Percentiles rank a stretch among this genome's conserved stretches.
phyloP scores from a whole-genome alignment of 176 grass and related monocot species.

The Musa schizocarpa region DNA sequence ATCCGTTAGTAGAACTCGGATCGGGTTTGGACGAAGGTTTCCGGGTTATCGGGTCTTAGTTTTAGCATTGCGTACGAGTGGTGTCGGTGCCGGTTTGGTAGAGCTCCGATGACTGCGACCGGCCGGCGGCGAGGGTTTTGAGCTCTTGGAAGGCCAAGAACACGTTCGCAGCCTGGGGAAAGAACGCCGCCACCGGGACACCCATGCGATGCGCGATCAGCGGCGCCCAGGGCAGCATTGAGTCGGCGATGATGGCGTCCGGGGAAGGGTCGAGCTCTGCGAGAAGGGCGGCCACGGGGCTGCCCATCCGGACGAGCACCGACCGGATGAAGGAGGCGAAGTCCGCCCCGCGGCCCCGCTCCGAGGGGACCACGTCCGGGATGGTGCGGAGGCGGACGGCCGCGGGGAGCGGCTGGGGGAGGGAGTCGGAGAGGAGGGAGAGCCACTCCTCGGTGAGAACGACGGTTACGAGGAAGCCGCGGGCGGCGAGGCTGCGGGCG shows the following conservation, averaged over 20 bases:
- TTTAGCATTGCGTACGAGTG: neutral
- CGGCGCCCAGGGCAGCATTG: conserved; percentile 40
- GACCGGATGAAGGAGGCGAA: conserved; percentile 45
- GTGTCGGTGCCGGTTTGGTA: neutral
- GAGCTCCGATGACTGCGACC: neutral
- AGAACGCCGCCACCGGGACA: conserved; percentile 44
- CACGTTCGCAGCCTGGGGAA: conserved; percentile 38
- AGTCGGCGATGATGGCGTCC: conserved; percentile 37
- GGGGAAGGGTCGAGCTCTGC: conserved; percentile 26
- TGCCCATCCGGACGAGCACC: conserved; percentile 41
- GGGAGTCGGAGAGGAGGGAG: conserved; percentile 27
- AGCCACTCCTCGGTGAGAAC: conserved; percentile 79
- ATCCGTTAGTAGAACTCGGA: neutral
- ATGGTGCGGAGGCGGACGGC: conserved; percentile 46
- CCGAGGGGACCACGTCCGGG: conserved; percentile 62
- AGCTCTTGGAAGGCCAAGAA: conserved; percentile 35
- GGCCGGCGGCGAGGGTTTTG: conserved; percentile 7
- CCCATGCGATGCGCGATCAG: conserved; percentile 37
- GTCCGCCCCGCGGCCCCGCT: conserved; percentile 44
- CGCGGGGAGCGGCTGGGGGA: neutral
- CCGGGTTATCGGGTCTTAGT: neutral
- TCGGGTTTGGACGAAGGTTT: no score
- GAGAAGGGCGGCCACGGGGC: conserved; percentile 47
- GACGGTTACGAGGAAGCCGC: conserved; percentile 30
- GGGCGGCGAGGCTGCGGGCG: conserved; percentile 33